phyloP scores from a whole-genome alignment of 2,329 filamentous ascomycete species.

The Acrodontium crateriforme region DNA sequence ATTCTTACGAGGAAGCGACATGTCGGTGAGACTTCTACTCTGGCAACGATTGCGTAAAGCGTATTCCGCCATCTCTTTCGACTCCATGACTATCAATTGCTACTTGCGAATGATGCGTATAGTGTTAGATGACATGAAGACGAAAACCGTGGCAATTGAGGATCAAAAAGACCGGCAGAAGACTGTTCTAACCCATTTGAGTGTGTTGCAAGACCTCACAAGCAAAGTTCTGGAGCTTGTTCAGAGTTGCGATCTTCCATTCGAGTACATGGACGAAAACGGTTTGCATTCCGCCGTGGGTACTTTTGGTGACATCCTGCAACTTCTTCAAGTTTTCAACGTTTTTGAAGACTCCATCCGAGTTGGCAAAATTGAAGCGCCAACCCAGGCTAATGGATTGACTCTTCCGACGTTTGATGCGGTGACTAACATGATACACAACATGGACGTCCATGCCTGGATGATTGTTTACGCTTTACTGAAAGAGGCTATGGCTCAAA shows the following conservation, averaged over 20 bases:
- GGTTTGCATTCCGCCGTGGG: slow-evolving; percentile 62
- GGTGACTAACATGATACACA: slow-evolving; percentile 44
- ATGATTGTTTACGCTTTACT: slow-evolving; percentile 72
- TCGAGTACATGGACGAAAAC: slow-evolving; percentile 71
- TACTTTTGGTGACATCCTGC: slow-evolving; percentile 56
- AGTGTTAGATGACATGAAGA: slow-evolving; percentile 56
- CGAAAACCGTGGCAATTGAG: slow-evolving; percentile 40
- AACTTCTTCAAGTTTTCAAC: slow-evolving; percentile 64
- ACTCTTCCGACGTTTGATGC: slow-evolving; percentile 13
- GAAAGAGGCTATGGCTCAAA: slow-evolving; percentile 58
- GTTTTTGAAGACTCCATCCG: slow-evolving; percentile 78
- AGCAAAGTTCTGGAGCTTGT: slow-evolving; percentile 53
- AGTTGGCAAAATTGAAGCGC: slow-evolving; percentile 54
- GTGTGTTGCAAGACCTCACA: slow-evolving; percentile 64
- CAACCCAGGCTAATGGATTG: slow-evolving; percentile 39
- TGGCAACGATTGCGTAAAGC: slow-evolving; percentile 88
- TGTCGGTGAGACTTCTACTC: slow-evolving; percentile 70
- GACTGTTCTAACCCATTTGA: slow-evolving; percentile 61
- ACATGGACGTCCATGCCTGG: slow-evolving; percentile 82
- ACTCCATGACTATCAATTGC: slow-evolving; percentile 79
- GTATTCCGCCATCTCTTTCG: slow-evolving; percentile 71
- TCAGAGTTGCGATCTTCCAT: slow-evolving; percentile 54
- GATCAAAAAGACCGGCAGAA: slow-evolving; percentile 52
- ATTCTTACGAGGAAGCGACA: slow-evolving; percentile 69
- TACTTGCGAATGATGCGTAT: slow-evolving; percentile 75